Percentiles rank a stretch among this genome's conserved stretches.
Evolutionary conservation across 768 basidiomycete species (phyloP).

Genomic region (Symmetrospora coprosmae): DNA sequence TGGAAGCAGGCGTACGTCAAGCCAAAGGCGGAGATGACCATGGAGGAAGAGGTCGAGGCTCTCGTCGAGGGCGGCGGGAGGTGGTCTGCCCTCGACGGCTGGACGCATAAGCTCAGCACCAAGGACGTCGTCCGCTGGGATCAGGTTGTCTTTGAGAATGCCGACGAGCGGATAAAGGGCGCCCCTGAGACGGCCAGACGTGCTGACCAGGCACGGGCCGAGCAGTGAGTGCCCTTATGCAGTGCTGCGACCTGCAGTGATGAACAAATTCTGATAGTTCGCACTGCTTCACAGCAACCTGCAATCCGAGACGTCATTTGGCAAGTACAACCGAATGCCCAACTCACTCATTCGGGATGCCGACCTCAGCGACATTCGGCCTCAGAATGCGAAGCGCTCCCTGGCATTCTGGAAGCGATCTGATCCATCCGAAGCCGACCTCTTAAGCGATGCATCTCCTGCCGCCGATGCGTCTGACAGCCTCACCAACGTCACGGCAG

Average conservation of each 20-base stretch:
- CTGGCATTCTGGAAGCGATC: constrained; percentile 16
- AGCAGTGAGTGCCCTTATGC: neutral
- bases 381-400: constrained; percentile 16
- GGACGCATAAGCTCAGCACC: constrained; percentile 13
- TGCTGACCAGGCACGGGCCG: neutral
- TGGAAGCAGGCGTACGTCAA: constrained; percentile 64
- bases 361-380: constrained; percentile 10
- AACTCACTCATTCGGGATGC: constrained; percentile 20
- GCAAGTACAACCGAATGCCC: constrained; percentile 18
- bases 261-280: neutral
- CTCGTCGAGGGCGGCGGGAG: constrained; percentile 59
- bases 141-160: constrained; percentile 7
- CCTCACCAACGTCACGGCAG: too few species aligned
- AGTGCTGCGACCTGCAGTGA: neutral
- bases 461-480: too few species aligned
- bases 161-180: constrained; percentile 16
- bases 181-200: neutral
- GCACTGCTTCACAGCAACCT: neutral
- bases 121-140: constrained; percentile 18
- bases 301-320: constrained; percentile 10
- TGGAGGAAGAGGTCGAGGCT: constrained; percentile 66
- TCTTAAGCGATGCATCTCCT: neutral
- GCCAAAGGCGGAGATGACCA: constrained; percentile 53
- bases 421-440: neutral
- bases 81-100: constrained; percentile 26